Conservation (phyloP, 2,329 filamentous ascomycete species). For the Aspergillus sp. region DNA sequence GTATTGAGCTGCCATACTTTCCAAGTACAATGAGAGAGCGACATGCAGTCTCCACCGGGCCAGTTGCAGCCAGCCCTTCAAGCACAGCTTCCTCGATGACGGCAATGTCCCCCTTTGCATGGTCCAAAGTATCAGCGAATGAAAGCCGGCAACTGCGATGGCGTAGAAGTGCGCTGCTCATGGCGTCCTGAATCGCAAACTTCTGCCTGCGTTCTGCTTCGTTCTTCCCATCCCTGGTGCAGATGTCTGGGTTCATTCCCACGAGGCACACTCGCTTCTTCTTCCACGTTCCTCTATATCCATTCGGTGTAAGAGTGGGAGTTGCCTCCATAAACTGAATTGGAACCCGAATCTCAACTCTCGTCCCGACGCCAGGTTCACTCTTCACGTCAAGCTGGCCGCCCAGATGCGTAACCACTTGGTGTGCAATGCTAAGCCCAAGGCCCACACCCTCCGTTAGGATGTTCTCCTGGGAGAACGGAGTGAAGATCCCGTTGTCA, state of each 20-base stretch:
- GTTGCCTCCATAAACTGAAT: constrained; percentile 11
- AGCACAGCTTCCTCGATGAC: constrained; percentile 29
- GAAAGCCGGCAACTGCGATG: constrained; percentile 26
- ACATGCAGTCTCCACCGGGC: constrained; percentile 14
- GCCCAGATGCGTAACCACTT: constrained; percentile 57
- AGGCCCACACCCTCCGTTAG: constrained; percentile 62
- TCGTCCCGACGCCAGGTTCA: constrained; percentile 27
- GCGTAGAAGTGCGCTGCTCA: constrained; percentile 26
- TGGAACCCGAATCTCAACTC: constrained; percentile 31
- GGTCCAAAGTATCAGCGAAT: constrained; percentile 24
- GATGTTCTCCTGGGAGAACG: constrained; percentile 63
- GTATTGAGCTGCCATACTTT: constrained; percentile 10
- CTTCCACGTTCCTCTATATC: background rate
- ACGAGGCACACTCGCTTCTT: constrained; percentile 25
- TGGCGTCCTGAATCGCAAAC: constrained; percentile 25
- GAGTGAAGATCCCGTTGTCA: constrained; percentile 56
- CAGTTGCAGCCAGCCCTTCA: constrained; percentile 9
- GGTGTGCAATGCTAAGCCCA: constrained; percentile 61
- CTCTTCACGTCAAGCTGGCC: constrained; percentile 58
- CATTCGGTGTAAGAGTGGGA: too few species aligned
- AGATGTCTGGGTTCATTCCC: constrained; percentile 26
- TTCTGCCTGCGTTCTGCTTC: constrained; percentile 31
- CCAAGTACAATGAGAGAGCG: constrained; percentile 25
- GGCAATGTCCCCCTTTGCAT: constrained; percentile 26
- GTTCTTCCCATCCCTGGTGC: constrained; percentile 21